Conservation (phyloP, 371 early-diverging fungal species). For the Syncephalastrum sp. region DNA sequence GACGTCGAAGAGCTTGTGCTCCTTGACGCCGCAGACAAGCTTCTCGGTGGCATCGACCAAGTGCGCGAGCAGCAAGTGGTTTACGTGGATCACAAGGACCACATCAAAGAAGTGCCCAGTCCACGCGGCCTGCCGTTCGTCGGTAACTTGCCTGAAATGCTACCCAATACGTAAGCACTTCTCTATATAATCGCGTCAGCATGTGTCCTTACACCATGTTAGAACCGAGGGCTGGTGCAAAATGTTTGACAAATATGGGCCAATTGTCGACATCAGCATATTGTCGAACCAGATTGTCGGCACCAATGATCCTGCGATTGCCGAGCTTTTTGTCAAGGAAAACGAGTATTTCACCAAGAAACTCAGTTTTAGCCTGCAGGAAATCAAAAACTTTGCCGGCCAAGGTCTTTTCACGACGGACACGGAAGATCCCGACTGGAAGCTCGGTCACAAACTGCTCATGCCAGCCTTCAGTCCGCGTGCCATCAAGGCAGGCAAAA, state of each 20-base stretch:
- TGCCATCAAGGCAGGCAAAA: conserved; percentile 27
- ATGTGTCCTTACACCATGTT: too few species aligned
- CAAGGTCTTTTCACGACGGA: conserved; percentile 46
- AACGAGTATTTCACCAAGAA: conserved; percentile 44
- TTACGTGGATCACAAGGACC: conserved; percentile 20
- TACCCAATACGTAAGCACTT: conserved; percentile 23
- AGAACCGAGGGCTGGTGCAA: conserved; percentile 14
- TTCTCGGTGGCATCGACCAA: conserved; percentile 24
- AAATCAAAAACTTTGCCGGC: conserved; percentile 39
- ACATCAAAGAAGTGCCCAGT: conserved; percentile 25
- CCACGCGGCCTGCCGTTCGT: conserved; percentile 27
- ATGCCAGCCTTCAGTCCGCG: conserved; percentile 51
- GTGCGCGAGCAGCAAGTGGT: conserved; percentile 26
- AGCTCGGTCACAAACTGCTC: conserved; percentile 48
- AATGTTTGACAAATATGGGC: conserved; percentile 28
- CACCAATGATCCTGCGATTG: conserved; percentile 39
- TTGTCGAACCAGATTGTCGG: conserved; percentile 12
- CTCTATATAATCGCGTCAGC: not conserved
- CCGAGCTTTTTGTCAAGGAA: conserved; percentile 38
- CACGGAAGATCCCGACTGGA: conserved; percentile 44
- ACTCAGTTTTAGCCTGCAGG: conserved; percentile 20
- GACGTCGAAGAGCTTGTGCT: conserved; percentile 17
- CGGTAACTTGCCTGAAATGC: conserved; percentile 24
- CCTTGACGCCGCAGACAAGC: conserved; percentile 9
- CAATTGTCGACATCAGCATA: conserved; percentile 20